These are phyloP conservation scores for Tausonia pullulans DNA, from an alignment of 1,284 basidiomycete species.

Conservation along the genomic window DNA sequence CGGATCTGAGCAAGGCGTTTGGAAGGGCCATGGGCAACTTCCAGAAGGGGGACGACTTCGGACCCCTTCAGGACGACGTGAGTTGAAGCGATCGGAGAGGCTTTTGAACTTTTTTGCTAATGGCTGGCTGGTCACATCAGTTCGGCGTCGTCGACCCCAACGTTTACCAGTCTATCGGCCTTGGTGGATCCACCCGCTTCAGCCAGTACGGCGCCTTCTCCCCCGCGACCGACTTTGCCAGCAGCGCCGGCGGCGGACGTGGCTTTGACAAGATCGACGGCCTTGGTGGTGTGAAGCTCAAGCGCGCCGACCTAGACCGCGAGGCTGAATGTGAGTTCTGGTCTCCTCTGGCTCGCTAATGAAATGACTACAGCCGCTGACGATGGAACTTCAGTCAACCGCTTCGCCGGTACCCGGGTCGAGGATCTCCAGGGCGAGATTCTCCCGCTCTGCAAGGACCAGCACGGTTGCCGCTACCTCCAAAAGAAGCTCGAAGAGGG, in stretches of 20 bases:
- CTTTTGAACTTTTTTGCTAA: neutral
- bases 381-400: conserved; percentile 53
- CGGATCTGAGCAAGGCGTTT: conserved; percentile 39
- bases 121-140: neutral
- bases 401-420: conserved; percentile 84
- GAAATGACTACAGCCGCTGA: neutral
- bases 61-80: conserved; percentile 15
- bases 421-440: conserved; percentile 96
- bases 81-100: neutral
- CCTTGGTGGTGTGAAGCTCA: conserved; percentile 80
- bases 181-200: conserved; percentile 9
- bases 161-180: conserved; percentile 17
- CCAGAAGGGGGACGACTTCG: conserved; percentile 18
- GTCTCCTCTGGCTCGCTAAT: neutral
- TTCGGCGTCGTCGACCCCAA: conserved; percentile 41
- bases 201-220: conserved; percentile 15
- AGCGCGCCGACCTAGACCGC: conserved; percentile 82
- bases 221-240: conserved; percentile 7
- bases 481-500: conserved; percentile 99
- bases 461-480: conserved; percentile 95
- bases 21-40: conserved; percentile 57
- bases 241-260: conserved; percentile 38
- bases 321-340: conserved; percentile 47
- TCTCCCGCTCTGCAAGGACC: conserved; percentile 88
- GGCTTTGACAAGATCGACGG: conserved; percentile 66